These are phyloP conservation scores for Fusarium liriodendri DNA, from an alignment of 2,329 filamentous ascomycete genomes.

Conservation along the genomic window DNA sequence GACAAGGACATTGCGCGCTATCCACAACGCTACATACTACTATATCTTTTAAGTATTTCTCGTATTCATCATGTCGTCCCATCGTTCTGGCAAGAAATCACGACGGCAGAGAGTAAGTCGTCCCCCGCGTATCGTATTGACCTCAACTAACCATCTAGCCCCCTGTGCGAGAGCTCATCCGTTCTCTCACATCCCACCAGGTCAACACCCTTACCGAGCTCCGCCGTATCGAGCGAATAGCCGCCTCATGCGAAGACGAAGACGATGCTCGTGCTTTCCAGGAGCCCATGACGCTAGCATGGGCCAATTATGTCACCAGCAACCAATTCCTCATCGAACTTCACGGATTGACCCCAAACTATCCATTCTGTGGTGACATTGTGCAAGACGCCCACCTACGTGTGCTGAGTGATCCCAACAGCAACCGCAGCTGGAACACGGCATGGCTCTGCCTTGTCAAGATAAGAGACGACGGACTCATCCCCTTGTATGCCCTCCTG, in stretches of 20 bases:
- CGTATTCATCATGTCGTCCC: background rate
- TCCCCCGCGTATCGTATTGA: background rate
- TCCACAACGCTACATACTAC: background rate
- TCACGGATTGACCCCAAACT: constrained; percentile 73
- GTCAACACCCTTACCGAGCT: constrained; percentile 80
- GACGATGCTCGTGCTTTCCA: constrained; percentile 70
- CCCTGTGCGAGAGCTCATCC: constrained; percentile 63
- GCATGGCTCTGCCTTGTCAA: constrained; percentile 78
- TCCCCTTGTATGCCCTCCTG: constrained; percentile 68
- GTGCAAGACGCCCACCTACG: constrained; percentile 73
- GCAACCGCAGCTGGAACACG: constrained; percentile 79
- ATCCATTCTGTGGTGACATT: constrained; percentile 74
- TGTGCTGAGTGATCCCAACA: constrained; percentile 72
- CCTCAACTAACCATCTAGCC: constrained; percentile 61
- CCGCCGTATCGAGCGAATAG: constrained; percentile 75
- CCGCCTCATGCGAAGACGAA: constrained; percentile 67
- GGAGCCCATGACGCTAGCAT: constrained; percentile 75
- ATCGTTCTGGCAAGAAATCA: background rate
- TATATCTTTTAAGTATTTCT: background rate
- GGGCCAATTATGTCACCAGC: constrained; percentile 77
- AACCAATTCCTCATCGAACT: constrained; percentile 77
- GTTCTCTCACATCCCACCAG: constrained; percentile 72
- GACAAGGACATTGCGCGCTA: background rate
- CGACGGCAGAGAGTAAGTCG: background rate
- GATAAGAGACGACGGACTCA: constrained; percentile 71